phyloP scores from a whole-genome alignment of 768 basidiomycete genomes.

The Phlebiopsis flavidoalba region DNA sequence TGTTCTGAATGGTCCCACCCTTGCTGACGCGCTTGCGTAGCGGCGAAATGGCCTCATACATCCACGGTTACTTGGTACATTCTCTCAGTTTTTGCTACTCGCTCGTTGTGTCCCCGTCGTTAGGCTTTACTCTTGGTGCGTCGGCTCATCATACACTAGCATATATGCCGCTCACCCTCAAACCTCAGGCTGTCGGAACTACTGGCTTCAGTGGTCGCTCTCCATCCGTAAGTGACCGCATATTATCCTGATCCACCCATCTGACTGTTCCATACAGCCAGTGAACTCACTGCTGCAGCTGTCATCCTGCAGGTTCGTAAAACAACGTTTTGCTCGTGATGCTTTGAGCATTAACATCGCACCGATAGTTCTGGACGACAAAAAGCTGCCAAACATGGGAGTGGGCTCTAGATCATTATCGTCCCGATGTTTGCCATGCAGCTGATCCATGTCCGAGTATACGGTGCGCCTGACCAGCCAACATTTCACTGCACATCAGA shows the following conservation, averaged over 20 bases:
- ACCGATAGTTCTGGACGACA: constrained; percentile 39
- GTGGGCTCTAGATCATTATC: constrained; percentile 53
- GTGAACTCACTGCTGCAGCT: constrained; percentile 54
- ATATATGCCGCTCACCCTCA: not conserved
- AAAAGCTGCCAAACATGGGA: constrained; percentile 44
- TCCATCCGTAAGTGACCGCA: constrained; percentile 31
- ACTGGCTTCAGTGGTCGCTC: constrained; percentile 47
- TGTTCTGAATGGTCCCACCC: constrained; percentile 6
- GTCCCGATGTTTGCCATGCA: constrained; percentile 47
- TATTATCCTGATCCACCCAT: not conserved
- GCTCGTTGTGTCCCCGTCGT: constrained; percentile 56
- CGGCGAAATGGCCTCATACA: constrained; percentile 65
- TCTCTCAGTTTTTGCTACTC: constrained; percentile 51
- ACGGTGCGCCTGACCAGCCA: constrained; percentile 36
- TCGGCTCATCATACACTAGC: not conserved
- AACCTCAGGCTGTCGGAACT: constrained; percentile 45
- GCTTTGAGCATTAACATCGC: not conserved
- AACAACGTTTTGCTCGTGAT: not conserved
- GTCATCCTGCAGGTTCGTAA: constrained; percentile 40
- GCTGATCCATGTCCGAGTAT: constrained; percentile 52
- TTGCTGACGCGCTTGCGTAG: constrained; percentile 19
- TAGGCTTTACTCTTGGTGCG: constrained; percentile 54
- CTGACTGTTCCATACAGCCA: constrained; percentile 30
- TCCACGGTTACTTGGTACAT: constrained; percentile 57
- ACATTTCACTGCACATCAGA: not conserved